A percentile compares a stretch with the other conserved stretches of the same genome.
These are phyloP conservation scores for Cnidoscolus chayamansa DNA, from an alignment of 441 rosid species.

Conservation along the genomic window DNA sequence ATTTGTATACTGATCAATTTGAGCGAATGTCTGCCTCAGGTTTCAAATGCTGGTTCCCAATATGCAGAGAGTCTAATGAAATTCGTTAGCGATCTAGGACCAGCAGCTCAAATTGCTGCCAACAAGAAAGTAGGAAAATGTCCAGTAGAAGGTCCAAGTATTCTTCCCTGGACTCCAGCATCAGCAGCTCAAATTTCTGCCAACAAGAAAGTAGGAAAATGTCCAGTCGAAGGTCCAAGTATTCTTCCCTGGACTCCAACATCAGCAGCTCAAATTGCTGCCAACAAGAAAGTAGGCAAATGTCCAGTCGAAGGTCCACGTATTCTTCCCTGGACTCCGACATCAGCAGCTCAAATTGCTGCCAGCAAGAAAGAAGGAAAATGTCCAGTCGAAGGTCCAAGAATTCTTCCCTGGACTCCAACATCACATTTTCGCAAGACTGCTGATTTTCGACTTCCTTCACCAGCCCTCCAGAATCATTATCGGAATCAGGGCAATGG, in stretches of 20 bases:
- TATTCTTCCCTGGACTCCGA: neutral
- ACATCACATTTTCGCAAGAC: neutral
- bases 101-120: constrained; percentile 38
- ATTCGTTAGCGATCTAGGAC: constrained; percentile 41
- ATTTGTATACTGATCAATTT: constrained; percentile 16
- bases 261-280: constrained; percentile 13
- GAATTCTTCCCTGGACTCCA: neutral
- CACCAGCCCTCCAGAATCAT: constrained; percentile 11
- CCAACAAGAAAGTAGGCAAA: constrained; percentile 29
- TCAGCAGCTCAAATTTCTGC: constrained; percentile 20
- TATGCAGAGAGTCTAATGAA: constrained; percentile 31
- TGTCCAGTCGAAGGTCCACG: constrained; percentile 21
- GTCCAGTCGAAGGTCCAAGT: constrained; percentile 20
- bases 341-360: constrained; percentile 33
- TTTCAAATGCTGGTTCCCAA: constrained; percentile 17
- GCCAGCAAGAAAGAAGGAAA: constrained; percentile 32
- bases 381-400: constrained; percentile 21
- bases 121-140: constrained; percentile 25
- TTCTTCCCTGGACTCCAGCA: neutral
- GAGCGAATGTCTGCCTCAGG: constrained; percentile 25
- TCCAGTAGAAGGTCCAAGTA: constrained; percentile 21
- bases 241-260: neutral
- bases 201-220: constrained; percentile 26
- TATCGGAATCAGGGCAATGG: neutral
- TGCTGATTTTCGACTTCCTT: neutral